These are phyloP conservation scores for Teratosphaeria pseudoeucalypti DNA, from an alignment of 2,329 filamentous ascomycete genomes.

Conservation along the genomic window DNA sequence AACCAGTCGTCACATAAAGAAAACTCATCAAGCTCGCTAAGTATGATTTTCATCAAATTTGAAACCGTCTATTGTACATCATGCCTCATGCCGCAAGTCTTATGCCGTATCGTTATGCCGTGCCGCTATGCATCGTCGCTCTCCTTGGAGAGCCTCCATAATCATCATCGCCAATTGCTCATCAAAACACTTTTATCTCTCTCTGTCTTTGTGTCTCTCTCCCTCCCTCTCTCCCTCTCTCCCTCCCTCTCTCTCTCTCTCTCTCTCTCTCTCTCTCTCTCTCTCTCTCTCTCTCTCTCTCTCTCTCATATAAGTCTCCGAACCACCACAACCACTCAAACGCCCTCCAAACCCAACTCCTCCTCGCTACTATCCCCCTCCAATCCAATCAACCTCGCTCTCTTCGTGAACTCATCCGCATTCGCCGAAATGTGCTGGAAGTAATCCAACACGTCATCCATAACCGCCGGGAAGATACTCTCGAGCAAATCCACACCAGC, in stretches of 20 bases:
- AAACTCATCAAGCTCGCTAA: not conserved
- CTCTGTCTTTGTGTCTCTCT: too few species aligned
- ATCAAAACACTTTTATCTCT: not conserved
- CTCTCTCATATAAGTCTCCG: not conserved
- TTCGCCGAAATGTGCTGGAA: constrained; percentile 1
- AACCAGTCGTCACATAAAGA: not conserved
- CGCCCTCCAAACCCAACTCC: not conserved
- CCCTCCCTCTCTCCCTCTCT: too few species aligned
- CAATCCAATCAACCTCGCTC: not conserved
- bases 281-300: too few species aligned
- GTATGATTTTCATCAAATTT: not conserved
- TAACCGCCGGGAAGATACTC: constrained; percentile 6
- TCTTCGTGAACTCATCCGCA: not conserved
- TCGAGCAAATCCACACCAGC: constrained; percentile 6
- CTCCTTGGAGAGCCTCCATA: not conserved
- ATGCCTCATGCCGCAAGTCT: not conserved
- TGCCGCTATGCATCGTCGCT: not conserved
- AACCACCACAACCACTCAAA: not conserved
- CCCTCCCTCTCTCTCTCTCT: too few species aligned
- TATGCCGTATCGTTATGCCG: not conserved
- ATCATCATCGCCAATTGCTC: not conserved
- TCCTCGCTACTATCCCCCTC: not conserved
- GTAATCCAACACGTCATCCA: constrained; percentile 6
- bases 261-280: not conserved
- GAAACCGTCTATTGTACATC: not conserved